Evolutionary conservation across 2,329 filamentous ascomycete genomes (phyloP), one percentile per base, ranked within the genome.

Genomic region (Cladosporium phlei): DNA sequence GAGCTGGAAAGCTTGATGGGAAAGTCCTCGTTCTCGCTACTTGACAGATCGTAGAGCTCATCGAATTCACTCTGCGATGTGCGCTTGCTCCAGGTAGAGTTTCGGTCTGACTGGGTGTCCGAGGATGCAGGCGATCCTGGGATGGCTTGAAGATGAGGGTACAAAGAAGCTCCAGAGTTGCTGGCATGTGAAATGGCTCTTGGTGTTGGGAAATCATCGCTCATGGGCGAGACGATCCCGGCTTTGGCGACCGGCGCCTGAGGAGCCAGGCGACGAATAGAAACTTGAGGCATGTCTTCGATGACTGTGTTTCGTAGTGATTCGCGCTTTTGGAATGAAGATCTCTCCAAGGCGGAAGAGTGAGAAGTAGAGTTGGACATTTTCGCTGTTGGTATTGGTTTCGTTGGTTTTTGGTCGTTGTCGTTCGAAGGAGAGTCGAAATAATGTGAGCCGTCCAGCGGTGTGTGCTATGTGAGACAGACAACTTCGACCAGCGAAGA

Each of bases 31-130:
- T 79, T 75, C 57, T 95, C 88, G 46, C 88, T 81, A 55, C 94
- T 88, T 12, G 87, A 89, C 32, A 88, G 77, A 66, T 93, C 86
- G 66, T 95, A 95, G 38, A 95, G 71, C 58, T 94, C 88, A 66
- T 95, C 87, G 58, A 91, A 91, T 54, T 88, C 83, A 55, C 79
- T 86, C 52, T 76, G 76, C 57, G 80, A 79, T 55, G 83, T 83
- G 63, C 77, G 72, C 57, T 80, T 74, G 51, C 66, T 82, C 85
- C 84, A 82, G 52, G 61, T 52, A 4, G 62, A 65, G 37, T 60
- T 61, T 11, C 54, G 49, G 34, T 64, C 63, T 16, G 62, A 64
- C 34, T 78, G 75, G 17, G 78, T 79, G 30, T 81, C 76, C 47
- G 82, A 72, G 60, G 79, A 74, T 38, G 79, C 80, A 29, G 80